Base-by-base conservation (phyloP, 2,329 filamentous ascomycete genomes). In the Nigrospora oryzae region DNA sequence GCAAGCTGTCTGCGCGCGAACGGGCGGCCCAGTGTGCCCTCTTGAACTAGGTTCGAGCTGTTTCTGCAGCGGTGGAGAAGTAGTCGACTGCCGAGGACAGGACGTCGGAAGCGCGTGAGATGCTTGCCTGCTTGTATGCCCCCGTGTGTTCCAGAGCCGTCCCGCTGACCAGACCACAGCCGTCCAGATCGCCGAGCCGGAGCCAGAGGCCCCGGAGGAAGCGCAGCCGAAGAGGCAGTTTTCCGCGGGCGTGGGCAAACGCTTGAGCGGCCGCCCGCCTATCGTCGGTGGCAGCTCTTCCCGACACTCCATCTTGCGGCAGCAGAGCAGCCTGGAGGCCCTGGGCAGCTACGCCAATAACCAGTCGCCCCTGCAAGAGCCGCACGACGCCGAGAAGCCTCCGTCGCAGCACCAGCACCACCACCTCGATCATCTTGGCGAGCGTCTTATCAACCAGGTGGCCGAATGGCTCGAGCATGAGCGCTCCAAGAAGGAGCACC, bases 401-500 rank as follows among this genome's bases (percentile, higher is more conserved):
- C 53, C 59, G 37, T 60, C 62, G 19, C 56, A 57, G 23, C 59
- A 60, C 32, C 64, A 61, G 36, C 60, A 60, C 23, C 59, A 63
- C 43, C 57, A 56, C 36, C 43, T 61, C 17, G 65, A 70, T 44
- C 53, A 57, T 28, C 55, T 59, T 36, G 70, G 70, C 43, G 70
- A 81, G 53, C 77, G 73, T 51, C 64, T 94, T 8, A 66, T 93
- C 28, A 74, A 81, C 16, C 87, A 94, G 58, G 81, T 96, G 13
- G 75, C 79, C 23, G 81, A 87, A 52, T 97, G 91, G 91, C 68
- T 96, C 35, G 81, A 90, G 54, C 78, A 83, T 41, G 89, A 96
- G 65, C 85, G 83, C 58, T 66, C 72, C 31, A 86, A 84, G 62
- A 80, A 81, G 54, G 74, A 75, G 35, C 64, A 71, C 11, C 72